Evolutionary conservation across 805 yeast genomes (phyloP), one percentile per base, ranked within the genome.

Genomic region (Candida golubevii): DNA sequence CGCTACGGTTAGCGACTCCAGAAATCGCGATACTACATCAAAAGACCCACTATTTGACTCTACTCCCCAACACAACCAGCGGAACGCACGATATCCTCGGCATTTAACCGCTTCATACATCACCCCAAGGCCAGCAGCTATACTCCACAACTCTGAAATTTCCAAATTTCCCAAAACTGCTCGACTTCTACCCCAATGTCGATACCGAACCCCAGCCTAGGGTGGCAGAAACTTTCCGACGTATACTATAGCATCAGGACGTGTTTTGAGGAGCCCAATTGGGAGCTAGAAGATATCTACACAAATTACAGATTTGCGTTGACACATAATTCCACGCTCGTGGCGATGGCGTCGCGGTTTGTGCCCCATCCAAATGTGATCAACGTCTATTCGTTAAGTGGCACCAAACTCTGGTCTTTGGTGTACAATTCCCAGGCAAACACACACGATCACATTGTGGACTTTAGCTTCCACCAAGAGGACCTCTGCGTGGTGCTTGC

Each of bases 201-300:
- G 12, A 23, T 44, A 11, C 14, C 69, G 2, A 68, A 62, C 52
- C 79, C 79, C 10, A 69, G 75, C 51, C 58, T 73, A 48, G 75
- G 75, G 36, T 89, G 97, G 97, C 96, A 88, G 60, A 75, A 83
- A 50, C 72, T 89, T 14, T 81, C 79, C 42, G 79, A 80, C 60
- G 83, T 79, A 8, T 87, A 77, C 60, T 89, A 88, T 53, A 69
- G 85, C 44, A 71, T 75, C 13, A 63, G 82, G 43, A 74, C 78
- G 14, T 82, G 85, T 44, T 82, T 77, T 55, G 73, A 69, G 6
- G 42, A 67, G 1, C 58, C 80, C 54, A 63, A 72, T 42, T 81
- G 85, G 85, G 62, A 71, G 13, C 57, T 67, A 13, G 66, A 68
- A 13, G 65, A 66, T 40, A 51, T 69, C 10, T 53, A 59, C 41